Conservation (phyloP, 306 rosid genomes). For the Prunus mongolica region DNA sequence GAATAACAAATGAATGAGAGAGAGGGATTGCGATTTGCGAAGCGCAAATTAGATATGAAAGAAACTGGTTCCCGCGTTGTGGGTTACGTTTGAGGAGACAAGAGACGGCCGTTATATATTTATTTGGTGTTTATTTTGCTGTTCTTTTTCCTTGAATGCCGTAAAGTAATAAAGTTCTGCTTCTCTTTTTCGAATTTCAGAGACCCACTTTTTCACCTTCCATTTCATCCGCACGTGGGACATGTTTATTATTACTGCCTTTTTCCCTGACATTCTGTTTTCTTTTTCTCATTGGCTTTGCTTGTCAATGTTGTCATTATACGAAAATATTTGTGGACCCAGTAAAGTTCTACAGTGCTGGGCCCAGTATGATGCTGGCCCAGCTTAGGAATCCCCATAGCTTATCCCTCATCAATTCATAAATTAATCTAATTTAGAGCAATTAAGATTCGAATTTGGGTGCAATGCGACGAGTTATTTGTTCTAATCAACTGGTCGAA, state of each 20-base stretch:
- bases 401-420: background rate
- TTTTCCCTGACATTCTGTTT: too few relatives aligned
- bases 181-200: background rate
- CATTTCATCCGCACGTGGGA: too few relatives aligned
- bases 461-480: too few relatives aligned
- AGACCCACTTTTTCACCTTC: background rate
- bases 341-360: background rate
- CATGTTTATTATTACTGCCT: too few relatives aligned
- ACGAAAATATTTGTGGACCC: background rate
- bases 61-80: slow-evolving; percentile 46
- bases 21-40: background rate
- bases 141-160: background rate
- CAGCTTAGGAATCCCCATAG: background rate
- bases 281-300: too few relatives aligned
- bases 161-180: background rate
- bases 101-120: slow-evolving; percentile 8
- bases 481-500: rapidly evolving
- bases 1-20: background rate
- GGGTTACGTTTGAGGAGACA: slow-evolving; percentile 20
- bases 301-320: background rate
- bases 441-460: too few relatives aligned
- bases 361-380: background rate
- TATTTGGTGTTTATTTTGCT: background rate
- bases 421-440: too few relatives aligned
- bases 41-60: background rate